phyloP scores from a whole-genome alignment of 2,329 filamentous ascomycete genomes.

The Stachybotrys chartarum region DNA sequence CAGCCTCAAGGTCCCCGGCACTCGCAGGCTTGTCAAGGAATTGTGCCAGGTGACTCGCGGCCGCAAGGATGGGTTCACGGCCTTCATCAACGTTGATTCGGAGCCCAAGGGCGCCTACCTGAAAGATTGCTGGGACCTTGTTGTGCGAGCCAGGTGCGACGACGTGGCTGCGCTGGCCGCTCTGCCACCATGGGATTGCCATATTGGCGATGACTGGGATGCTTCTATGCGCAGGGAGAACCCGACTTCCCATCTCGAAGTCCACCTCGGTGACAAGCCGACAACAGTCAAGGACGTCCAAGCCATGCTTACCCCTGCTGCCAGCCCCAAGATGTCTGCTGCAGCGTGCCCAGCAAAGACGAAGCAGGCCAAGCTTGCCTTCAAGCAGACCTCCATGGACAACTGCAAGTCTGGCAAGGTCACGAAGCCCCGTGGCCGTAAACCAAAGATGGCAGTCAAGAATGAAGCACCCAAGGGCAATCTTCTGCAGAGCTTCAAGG shows the following conservation, averaged over 20 bases:
- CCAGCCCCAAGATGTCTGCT: constrained; percentile 45
- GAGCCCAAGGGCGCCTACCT: constrained; percentile 78
- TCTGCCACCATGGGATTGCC: constrained; percentile 50
- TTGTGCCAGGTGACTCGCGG: constrained; percentile 82
- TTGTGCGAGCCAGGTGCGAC: constrained; percentile 82
- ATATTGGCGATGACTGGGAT: constrained; percentile 43
- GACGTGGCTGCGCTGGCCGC: constrained; percentile 71
- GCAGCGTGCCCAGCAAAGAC: constrained; percentile 30
- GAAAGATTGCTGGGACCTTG: constrained; percentile 87
- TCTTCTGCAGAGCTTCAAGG: constrained; percentile 35
- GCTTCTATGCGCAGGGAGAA: constrained; percentile 38
- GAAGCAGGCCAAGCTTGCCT: constrained; percentile 47
- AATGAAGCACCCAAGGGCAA: constrained; percentile 30
- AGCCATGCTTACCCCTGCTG: constrained; percentile 50
- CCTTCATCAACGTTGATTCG: constrained; percentile 90
- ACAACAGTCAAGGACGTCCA: constrained; percentile 34
- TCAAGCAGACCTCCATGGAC: constrained; percentile 19
- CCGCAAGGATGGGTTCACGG: constrained; percentile 74
- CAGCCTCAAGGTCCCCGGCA: constrained; percentile 89
- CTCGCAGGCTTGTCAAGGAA: constrained; percentile 81
- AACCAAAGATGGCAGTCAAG: constrained; percentile 25
- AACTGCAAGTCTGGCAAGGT: constrained; percentile 12
- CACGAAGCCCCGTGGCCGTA: constrained; percentile 22
- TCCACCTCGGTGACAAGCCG: constrained; percentile 26
- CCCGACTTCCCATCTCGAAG: constrained; percentile 28